A percentile compares a stretch with the other conserved stretches of the same genome.
Conservation (phyloP, 2,329 filamentous ascomycete genomes). For the Alternaria atra region DNA sequence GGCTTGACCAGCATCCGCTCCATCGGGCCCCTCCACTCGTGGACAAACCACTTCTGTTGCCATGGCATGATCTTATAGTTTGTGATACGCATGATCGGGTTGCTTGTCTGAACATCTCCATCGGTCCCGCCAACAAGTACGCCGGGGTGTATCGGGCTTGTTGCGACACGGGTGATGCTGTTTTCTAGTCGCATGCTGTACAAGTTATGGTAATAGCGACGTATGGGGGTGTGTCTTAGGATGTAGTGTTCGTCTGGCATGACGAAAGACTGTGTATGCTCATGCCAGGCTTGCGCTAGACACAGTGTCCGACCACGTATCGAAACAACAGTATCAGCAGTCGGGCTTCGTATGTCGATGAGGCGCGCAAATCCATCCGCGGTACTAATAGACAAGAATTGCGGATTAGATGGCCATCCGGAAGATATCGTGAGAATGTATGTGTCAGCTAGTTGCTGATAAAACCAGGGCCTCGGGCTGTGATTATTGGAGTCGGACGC, state of each 20-base stretch:
- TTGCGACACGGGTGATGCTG: conserved; percentile 54
- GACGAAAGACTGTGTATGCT: conserved; percentile 63
- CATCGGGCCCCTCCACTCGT: conserved; percentile 61
- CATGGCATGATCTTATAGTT: conserved; percentile 61
- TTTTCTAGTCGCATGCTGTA: conserved; percentile 50
- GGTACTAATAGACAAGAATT: conserved; percentile 61
- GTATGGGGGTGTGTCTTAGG: conserved; percentile 58
- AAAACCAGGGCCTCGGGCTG: conserved; percentile 53
- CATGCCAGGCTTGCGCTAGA: conserved; percentile 62
- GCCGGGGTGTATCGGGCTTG: conserved; percentile 64
- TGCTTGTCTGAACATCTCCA: conserved; percentile 62
- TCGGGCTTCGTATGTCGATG: conserved; percentile 61
- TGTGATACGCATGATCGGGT: conserved; percentile 61
- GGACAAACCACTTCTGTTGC: conserved; percentile 66
- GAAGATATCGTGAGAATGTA: conserved; percentile 60
- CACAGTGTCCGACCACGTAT: conserved; percentile 61
- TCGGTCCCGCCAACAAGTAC: conserved; percentile 62
- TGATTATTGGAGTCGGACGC: neutral
- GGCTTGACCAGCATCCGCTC: conserved; percentile 16
- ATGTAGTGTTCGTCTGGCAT: conserved; percentile 65
- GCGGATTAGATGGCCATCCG: conserved; percentile 63
- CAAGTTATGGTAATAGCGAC: conserved; percentile 61
- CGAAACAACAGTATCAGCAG: conserved; percentile 55
- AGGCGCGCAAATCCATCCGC: conserved; percentile 65
- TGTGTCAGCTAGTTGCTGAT: conserved; percentile 55